phyloP scores from a whole-genome alignment of 83 land plant species.

The Picea engelmannii region DNA sequence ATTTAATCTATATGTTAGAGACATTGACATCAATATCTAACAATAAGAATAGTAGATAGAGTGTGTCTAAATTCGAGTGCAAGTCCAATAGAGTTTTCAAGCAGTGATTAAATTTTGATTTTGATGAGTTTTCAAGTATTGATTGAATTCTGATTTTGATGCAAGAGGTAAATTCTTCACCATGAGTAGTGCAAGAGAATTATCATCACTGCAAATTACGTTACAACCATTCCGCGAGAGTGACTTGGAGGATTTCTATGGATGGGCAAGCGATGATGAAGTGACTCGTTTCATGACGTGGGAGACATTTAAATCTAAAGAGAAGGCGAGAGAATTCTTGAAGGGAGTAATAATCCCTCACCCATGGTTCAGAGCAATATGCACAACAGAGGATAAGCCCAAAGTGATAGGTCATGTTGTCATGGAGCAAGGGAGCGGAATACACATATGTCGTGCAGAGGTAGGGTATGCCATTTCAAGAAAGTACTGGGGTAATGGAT shows the following conservation, averaged over 20 bases:
- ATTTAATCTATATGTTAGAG: no score
- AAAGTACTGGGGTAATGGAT: conserved; percentile 36
- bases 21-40: no score
- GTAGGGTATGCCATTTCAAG: conserved; percentile 18
- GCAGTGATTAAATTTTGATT: no score
- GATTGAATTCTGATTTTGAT: no score
- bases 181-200: no score
- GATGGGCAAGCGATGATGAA: conserved; percentile 30
- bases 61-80: no score
- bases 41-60: no score
- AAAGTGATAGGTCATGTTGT: conserved; percentile 27
- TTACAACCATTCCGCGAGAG: conserved; percentile 18
- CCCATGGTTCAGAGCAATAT: conserved; percentile 47
- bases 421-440: conserved; percentile 23
- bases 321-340: conserved; percentile 23
- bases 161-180: no score
- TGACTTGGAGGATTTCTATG: conserved; percentile 34
- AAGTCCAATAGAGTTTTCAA: no score
- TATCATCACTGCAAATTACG: conserved; percentile 5
- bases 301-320: conserved; percentile 24
- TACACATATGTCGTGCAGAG: conserved; percentile 16
- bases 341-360: conserved; percentile 27
- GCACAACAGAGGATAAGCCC: conserved; percentile 31
- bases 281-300: conserved; percentile 27
- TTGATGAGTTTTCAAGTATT: no score